Percentiles rank a stretch among this genome's conserved stretches.
Evolutionary conservation across 2,329 filamentous ascomycete species (phyloP).

Genomic region (Calonectria montana): DNA sequence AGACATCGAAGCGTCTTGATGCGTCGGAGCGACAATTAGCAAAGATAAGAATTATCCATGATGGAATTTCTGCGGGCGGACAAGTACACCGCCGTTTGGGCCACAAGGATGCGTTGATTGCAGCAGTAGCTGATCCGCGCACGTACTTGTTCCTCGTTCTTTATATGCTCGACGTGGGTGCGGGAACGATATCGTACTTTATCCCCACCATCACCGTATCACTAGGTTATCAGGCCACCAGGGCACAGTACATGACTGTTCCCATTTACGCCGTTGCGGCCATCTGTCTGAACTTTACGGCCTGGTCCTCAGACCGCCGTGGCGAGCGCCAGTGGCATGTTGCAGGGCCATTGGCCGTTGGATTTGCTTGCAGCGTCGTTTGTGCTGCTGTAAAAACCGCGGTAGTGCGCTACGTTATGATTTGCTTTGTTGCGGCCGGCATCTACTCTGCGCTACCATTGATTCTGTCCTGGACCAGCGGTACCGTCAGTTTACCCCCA

Average conservation of each 20-base stretch:
- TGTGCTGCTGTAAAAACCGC: not conserved
- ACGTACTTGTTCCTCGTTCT: slow-evolving; percentile 61
- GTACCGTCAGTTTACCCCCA: not conserved
- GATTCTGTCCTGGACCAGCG: slow-evolving; percentile 27
- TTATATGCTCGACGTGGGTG: slow-evolving; percentile 60
- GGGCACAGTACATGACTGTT: slow-evolving; percentile 44
- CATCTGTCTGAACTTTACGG: not conserved
- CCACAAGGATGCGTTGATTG: slow-evolving; percentile 23
- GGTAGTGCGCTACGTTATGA: slow-evolving; percentile 27
- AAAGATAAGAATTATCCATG: slow-evolving; percentile 20
- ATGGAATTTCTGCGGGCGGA: slow-evolving; percentile 4
- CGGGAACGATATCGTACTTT: slow-evolving; percentile 64
- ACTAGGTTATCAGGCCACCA: slow-evolving; percentile 57
- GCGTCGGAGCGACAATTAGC: slow-evolving; percentile 18
- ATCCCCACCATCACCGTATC: slow-evolving; percentile 62
- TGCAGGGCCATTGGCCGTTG: not conserved
- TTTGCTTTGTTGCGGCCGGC: slow-evolving; percentile 18
- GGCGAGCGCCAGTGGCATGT: slow-evolving; percentile 21
- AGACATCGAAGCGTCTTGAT: slow-evolving; percentile 13
- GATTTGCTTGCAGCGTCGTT: slow-evolving; percentile 9
- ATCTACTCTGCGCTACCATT: slow-evolving; percentile 21
- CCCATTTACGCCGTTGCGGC: slow-evolving; percentile 18
- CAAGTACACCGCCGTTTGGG: not conserved
- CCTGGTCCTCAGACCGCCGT: slow-evolving; percentile 22
- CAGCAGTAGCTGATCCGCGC: slow-evolving; percentile 17